Base-by-base conservation (phyloP, 2,329 filamentous ascomycete genomes). In the Aspergillus sp. region DNA sequence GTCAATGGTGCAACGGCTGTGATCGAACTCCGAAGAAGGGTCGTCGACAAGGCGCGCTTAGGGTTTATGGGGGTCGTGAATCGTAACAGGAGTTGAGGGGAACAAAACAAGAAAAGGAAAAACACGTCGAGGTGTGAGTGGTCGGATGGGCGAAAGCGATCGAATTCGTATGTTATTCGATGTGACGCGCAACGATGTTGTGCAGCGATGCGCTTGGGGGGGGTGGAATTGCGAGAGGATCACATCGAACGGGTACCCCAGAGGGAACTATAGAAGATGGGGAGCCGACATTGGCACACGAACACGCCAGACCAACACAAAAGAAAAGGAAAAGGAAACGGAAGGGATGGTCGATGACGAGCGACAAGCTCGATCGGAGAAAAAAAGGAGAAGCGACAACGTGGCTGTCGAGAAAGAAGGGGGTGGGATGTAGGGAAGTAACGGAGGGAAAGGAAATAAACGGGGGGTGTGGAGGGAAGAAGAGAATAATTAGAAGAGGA, bases 281-380 rank as follows among this genome's bases (percentile, higher is more conserved):
- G 58, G 55, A 48, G 36, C 61, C 58, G 65, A 61, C 62, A 63
- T 67, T 61, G 62, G 61, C 63, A 66, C 65, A 66, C 66, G 63
- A 66, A 65, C 65, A 68, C 66, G 61, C 65, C 65, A 67, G 65
- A 69, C 66, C 68, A 70, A 67, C 67, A 69, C 65, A 67, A 67
- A 67, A 63, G 64, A 66, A 66, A 69, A 49, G 38, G 43, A 41
- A 63, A 63, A 64, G 49, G 52, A 63, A 60, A 57, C 41, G 41
- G 62, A 63, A 68, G 62, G 60, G 65, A 62, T 57, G 55, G 61
- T 55, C 60, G 58, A 58, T 54, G 62, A 64, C 64, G 65, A 67
- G 64, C 64, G 45, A 62, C 53, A 60, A 57, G 65, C 64, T 65
- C 64, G 64, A 55, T 63, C 58, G 60, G 59, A 59, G 61, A 56